These are phyloP conservation scores for Nadsonia starkeyi-henricii DNA, from an alignment of 1,139 yeast species.

Conservation along the genomic window DNA sequence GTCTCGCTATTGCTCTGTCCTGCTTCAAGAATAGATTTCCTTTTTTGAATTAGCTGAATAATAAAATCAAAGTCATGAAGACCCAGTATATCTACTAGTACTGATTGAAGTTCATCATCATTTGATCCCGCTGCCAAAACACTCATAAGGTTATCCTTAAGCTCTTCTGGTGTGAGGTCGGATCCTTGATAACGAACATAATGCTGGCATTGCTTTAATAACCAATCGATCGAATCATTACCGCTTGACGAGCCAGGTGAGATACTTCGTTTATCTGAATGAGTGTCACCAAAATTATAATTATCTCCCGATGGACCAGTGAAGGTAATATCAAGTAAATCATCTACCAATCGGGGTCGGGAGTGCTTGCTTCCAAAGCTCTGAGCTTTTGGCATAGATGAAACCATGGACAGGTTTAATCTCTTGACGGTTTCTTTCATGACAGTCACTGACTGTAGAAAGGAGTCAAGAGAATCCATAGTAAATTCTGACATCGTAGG, in stretches of 20 bases:
- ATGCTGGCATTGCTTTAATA: background rate
- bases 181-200: slow-evolving; percentile 1
- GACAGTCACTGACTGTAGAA: background rate
- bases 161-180: slow-evolving; percentile 12
- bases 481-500: background rate
- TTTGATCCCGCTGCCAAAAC: slow-evolving; percentile 24
- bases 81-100: slow-evolving; percentile 67
- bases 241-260: background rate
- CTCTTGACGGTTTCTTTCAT: background rate
- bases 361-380: slow-evolving; percentile 3
- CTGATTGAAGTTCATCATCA: slow-evolving; percentile 54
- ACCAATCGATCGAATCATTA: background rate
- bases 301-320: background rate
- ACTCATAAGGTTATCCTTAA: slow-evolving; percentile 15
- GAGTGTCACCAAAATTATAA: background rate
- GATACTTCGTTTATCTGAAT: background rate
- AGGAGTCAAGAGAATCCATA: background rate
- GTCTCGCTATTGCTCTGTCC: slow-evolving; percentile 6
- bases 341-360: background rate
- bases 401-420: background rate
- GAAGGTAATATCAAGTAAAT: background rate
- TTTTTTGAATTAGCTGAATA: slow-evolving; percentile 45
- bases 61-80: slow-evolving; percentile 74
- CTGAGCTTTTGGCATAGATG: background rate
- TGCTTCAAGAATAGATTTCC: slow-evolving; percentile 16